Evolutionary conservation across 176 grass and related monocot genomes (phyloP), one percentile per base, ranked within the genome.

Genomic region (Carex kokanica): DNA sequence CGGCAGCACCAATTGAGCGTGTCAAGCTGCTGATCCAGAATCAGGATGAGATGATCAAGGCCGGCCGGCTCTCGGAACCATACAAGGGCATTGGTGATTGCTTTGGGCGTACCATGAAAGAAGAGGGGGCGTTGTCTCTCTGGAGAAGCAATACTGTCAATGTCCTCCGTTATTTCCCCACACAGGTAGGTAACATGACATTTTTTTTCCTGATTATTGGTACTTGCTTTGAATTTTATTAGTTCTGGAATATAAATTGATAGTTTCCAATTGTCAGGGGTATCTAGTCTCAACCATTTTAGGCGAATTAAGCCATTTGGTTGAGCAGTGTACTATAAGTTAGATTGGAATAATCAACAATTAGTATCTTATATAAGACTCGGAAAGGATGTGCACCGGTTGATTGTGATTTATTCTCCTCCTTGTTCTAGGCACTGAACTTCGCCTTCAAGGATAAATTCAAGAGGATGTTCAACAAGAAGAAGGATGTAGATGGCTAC

Each of bases 371-470:
- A 34, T 49, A 71, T 43, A 43, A 43, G 34, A 66, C 29, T 34
- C 45, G 5, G 17, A 68, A 71, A 71, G 5, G 67, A 21, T 34
- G 14, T 71, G 2, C 32, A 71, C 36, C 20, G 12, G 64, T 66
- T 66, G 17, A 71, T 78, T 23, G 17, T 79, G 25, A 81, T 21
- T 21, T 31, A 17, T 47, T 43, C 4, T 61, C 15, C 11, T 41
- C 16, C 52, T 25, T 56, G 2, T 81, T 1, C 67, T 58, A 98
- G 95, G 95, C 95, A 15, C 74, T 98, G 84, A 98, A 98, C 90
- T 98, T 98, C 82, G 95, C 95, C 1, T 98, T 98, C 60, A 98
- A 98, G 90, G 95, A 98, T 80, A 89, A 98, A 90, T 98, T 98
- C 88, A 98, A 98, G 89, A 94, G 92, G 49, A 25, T 94, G 74